Evolutionary conservation across 192 early-diverging fungal species (phyloP).

Genomic region (Dimargaris xerosporica): DNA sequence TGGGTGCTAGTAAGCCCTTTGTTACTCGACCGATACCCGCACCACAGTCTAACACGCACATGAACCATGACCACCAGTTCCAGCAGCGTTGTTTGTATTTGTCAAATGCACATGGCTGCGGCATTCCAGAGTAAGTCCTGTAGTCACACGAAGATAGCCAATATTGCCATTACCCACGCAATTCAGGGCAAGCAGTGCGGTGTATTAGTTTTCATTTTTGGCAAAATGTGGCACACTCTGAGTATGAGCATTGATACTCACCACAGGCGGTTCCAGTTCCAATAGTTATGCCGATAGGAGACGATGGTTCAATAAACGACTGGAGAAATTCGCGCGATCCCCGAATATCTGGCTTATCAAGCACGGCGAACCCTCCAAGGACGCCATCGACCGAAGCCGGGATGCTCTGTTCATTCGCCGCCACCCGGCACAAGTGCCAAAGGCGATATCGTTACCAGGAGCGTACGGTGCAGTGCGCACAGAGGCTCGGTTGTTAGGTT

Average conservation of each 20-base stretch:
- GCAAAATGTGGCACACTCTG: too few relatives aligned
- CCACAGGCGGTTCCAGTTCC: not conserved
- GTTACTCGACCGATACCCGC: slow-evolving; percentile 92
- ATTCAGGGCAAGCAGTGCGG: too few relatives aligned
- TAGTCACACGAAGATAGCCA: too few relatives aligned
- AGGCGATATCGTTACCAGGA: not conserved
- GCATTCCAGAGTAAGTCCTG: too few relatives aligned
- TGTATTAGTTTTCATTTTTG: too few relatives aligned
- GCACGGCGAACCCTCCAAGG: slow-evolving; percentile 69
- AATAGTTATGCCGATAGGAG: too few relatives aligned
- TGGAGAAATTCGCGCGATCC: slow-evolving; percentile 49
- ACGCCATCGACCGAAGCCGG: slow-evolving; percentile 68
- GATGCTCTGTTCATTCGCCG: slow-evolving; percentile 33
- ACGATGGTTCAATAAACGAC: slow-evolving; percentile 26
- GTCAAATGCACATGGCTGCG: too few relatives aligned
- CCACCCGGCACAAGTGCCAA: not conserved
- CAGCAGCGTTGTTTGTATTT: too few relatives aligned
- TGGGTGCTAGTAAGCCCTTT: slow-evolving; percentile 60
- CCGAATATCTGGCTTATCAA: slow-evolving; percentile 57
- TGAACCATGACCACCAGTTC: too few relatives aligned
- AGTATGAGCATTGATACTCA: slow-evolving; percentile 9
- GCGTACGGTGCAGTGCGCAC: not conserved
- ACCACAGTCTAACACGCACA: slow-evolving; percentile 57
- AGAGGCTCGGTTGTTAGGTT: not conserved
- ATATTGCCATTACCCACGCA: too few relatives aligned